phyloP scores from a whole-genome alignment of 2,329 filamentous ascomycete species.

The Gaeumannomyces sp. region DNA sequence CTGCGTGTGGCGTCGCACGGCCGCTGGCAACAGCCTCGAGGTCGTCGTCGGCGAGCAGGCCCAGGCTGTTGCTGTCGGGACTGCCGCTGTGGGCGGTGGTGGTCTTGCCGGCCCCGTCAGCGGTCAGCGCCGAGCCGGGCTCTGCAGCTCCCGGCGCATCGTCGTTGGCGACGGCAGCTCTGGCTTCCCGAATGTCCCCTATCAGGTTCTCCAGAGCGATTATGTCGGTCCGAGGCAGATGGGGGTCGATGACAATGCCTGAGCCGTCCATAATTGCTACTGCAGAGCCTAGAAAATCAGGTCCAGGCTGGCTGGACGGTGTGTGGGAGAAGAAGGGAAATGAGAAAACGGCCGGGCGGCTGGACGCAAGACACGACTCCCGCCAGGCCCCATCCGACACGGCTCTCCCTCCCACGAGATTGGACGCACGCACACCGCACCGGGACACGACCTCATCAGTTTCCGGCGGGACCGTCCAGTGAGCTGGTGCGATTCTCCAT shows the following conservation, averaged over 20 bases:
- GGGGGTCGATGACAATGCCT: conserved; percentile 31
- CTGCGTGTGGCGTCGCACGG: not conserved
- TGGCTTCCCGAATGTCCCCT: conserved; percentile 28
- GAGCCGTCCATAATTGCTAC: conserved; percentile 14
- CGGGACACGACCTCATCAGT: not conserved
- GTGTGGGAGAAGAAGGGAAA: not conserved
- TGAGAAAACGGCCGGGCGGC: not conserved
- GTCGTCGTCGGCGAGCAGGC: not conserved
- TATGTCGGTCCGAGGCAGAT: conserved; percentile 34
- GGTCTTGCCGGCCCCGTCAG: not conserved
- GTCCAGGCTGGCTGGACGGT: not conserved
- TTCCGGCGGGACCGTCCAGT: not conserved
- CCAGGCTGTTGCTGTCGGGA: not conserved
- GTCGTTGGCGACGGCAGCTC: not conserved
- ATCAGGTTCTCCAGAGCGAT: conserved; percentile 34
- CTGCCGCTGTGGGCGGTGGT: not conserved
- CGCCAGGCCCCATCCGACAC: not conserved
- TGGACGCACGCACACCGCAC: not conserved
- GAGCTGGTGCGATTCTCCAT: not conserved
- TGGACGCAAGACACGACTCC: not conserved
- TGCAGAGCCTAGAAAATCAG: not conserved
- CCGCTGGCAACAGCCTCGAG: not conserved
- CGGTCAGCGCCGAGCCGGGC: too few relatives aligned
- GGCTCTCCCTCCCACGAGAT: not conserved
- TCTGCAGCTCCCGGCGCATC: not conserved